Evolutionary conservation across 352 stramenopile species (phyloP), one percentile per base, ranked within the genome.

Genomic region (Blastocystis sp.): DNA sequence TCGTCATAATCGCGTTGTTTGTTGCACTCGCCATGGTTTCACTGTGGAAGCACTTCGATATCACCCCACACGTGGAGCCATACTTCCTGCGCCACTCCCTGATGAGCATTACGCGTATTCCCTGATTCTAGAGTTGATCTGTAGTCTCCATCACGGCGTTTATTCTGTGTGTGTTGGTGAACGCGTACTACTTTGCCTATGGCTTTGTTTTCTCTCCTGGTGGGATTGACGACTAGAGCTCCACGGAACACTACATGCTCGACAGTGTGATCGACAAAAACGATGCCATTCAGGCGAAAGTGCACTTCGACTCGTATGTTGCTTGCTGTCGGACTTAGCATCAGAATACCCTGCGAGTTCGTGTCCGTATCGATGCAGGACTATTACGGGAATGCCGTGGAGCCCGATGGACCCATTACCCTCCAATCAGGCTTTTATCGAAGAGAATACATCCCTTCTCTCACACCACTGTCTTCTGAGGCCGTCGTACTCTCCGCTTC

Each of bases 81-180:
- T 84, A 84, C 45, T 84, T 84, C 45, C 21, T 70, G 40, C 52
- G 66, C 28, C 14, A 54, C 38, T 66, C 74, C 14, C n/a, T 64
- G 11, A 66, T 38, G 11, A 54, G 74, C 43, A 28, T 38, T 57
- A 17, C 66, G 2, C 48, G 74, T 84, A 68, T 40, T 11, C 52
- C 0, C 6, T 11, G 17, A 21, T 70, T 1, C 9, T 1, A 24
- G 7, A 28, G 57, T 38, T 45, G 3, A 64, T 68, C 0, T 7
- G 1, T 84, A 84, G 74, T 84, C 52, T 84, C 74, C n/a, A 48
- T 84, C 17, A 6, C 45, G 34, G 48, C 74, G 42, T 24, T 66
- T n/a, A 11, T 69, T 1, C 34, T 52, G 21, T 61, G 38, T 14
- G 45, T 68, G 0, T 60, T 84, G 14, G 17, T 54, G 19, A 40